These are phyloP conservation scores for Antarctomyces pellizariae DNA, from an alignment of 495 filamentous ascomycete genomes.

Conservation along the genomic window DNA sequence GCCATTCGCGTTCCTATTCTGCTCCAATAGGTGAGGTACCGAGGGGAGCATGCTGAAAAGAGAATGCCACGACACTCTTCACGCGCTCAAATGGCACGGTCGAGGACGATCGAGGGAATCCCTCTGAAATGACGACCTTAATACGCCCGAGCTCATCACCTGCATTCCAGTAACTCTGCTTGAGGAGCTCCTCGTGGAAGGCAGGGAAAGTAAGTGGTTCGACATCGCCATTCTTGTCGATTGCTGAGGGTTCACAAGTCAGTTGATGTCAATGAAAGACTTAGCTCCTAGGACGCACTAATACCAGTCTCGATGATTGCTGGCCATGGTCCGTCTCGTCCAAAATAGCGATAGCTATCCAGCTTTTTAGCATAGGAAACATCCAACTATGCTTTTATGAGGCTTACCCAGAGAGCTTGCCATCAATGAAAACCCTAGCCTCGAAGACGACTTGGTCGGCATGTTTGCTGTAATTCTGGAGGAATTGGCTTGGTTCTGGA, in stretches of 20 bases:
- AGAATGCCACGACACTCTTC: slow-evolving; percentile 53
- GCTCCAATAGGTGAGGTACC: slow-evolving; percentile 25
- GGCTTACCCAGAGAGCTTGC: slow-evolving; percentile 36
- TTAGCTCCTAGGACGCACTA: slow-evolving; percentile 13
- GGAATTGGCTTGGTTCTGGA: slow-evolving; percentile 35
- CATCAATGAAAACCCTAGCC: slow-evolving; percentile 48
- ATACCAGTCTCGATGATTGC: slow-evolving; percentile 25
- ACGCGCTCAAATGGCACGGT: slow-evolving; percentile 38
- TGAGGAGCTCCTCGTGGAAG: slow-evolving; percentile 48
- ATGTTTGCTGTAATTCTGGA: slow-evolving; percentile 33
- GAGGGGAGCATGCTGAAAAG: slow-evolving; percentile 70
- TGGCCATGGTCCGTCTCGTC: slow-evolving; percentile 34
- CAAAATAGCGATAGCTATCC: slow-evolving; percentile 28
- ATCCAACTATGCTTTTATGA: background rate
- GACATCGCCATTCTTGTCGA: slow-evolving; percentile 37
- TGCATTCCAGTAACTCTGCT: slow-evolving; percentile 49
- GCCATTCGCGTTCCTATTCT: slow-evolving; percentile 9
- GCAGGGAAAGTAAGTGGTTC: slow-evolving; percentile 45
- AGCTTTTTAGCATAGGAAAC: background rate
- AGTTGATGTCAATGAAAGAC: slow-evolving; percentile 1
- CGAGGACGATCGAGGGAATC: slow-evolving; percentile 28
- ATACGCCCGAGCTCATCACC: slow-evolving; percentile 48
- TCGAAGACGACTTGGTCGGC: slow-evolving; percentile 40
- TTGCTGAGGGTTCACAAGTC: slow-evolving; percentile 17
- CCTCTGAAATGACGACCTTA: slow-evolving; percentile 58